Percentiles rank a stretch among this genome's conserved stretches.
Evolutionary conservation across 1,284 basidiomycete genomes (phyloP).

Genomic region (Hemileia vastatrix): DNA sequence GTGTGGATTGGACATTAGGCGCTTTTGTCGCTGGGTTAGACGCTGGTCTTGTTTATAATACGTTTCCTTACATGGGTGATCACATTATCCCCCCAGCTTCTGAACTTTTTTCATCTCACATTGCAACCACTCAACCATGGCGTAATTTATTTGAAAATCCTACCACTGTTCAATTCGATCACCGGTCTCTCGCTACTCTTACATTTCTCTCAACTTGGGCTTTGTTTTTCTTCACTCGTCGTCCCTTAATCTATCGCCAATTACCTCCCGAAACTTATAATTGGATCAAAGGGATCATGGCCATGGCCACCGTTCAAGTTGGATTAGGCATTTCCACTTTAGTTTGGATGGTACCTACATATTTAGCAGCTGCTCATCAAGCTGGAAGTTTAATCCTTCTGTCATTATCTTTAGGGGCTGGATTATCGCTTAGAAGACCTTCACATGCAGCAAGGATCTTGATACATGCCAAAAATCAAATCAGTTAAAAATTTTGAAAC

Average conservation of each 20-base stretch:
- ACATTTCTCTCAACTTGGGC: conserved; percentile 64
- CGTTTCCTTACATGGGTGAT: conserved; percentile 95
- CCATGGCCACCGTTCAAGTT: conserved; percentile 76
- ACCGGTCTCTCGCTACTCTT: conserved; percentile 68
- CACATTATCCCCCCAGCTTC: conserved; percentile 67
- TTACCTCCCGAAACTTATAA: conserved; percentile 61
- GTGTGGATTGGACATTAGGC: conserved; percentile 50
- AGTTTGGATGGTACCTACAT: conserved; percentile 84
- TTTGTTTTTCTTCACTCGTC: conserved; percentile 56
- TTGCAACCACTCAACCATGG: conserved; percentile 60
- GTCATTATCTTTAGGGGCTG: conserved; percentile 69
- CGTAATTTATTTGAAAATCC: conserved; percentile 95
- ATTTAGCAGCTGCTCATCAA: conserved; percentile 86
- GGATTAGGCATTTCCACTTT: conserved; percentile 82
- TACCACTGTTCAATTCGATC: conserved; percentile 93
- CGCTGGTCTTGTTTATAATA: conserved; percentile 91
- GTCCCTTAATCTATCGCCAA: conserved; percentile 51
- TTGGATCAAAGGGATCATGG: conserved; percentile 61
- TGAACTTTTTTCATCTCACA: conserved; percentile 58
- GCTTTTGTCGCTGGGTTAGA: conserved; percentile 97
- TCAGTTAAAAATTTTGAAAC: too few species aligned
- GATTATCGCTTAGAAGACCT: conserved; percentile 64
- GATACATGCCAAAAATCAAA: too few species aligned
- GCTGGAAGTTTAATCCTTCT: conserved; percentile 82
- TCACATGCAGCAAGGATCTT: too few species aligned